Percentiles rank a stretch among this genome's conserved stretches.
Conservation (phyloP, 805 yeast genomes). For the Phaffomyces opuntiae region DNA sequence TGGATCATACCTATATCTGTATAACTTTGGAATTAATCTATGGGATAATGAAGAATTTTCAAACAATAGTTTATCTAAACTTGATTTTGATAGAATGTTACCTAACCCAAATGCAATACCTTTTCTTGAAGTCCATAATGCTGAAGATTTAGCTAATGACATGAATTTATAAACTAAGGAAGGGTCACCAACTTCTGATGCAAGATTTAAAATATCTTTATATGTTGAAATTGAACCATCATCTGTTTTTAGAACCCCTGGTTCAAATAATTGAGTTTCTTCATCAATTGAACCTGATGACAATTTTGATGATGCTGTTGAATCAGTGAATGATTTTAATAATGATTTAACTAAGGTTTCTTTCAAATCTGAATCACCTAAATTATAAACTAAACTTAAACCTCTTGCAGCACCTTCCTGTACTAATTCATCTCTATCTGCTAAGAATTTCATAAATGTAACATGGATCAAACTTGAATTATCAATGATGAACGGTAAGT, state of each 20-base stretch:
- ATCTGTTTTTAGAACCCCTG: slow-evolving; percentile 70
- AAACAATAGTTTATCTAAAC: slow-evolving; percentile 53
- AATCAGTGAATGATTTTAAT: slow-evolving; percentile 70
- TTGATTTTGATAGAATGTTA: slow-evolving; percentile 71
- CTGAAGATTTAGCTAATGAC: slow-evolving; percentile 83
- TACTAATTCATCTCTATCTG: slow-evolving; percentile 77
- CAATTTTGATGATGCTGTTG: slow-evolving; percentile 37
- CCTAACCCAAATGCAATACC: slow-evolving; percentile 95
- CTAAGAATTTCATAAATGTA: slow-evolving; percentile 69
- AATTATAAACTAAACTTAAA: slow-evolving; percentile 70
- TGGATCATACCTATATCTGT: slow-evolving; percentile 83
- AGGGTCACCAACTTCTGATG: slow-evolving; percentile 95
- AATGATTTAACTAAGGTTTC: slow-evolving; percentile 69
- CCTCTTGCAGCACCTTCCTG: slow-evolving; percentile 94
- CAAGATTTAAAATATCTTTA: slow-evolving; percentile 79
- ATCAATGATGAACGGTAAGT: slow-evolving; percentile 30
- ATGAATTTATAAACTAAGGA: slow-evolving; percentile 88
- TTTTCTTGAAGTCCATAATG: slow-evolving; percentile 86
- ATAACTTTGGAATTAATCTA: slow-evolving; percentile 73
- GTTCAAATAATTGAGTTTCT: slow-evolving; percentile 82
- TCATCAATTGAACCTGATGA: slow-evolving; percentile 63
- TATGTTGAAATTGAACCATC: slow-evolving; percentile 88
- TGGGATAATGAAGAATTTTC: slow-evolving; percentile 48
- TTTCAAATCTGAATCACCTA: slow-evolving; percentile 59
- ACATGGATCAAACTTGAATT: slow-evolving; percentile 59